Evolutionary conservation across 2,329 filamentous ascomycete genomes (phyloP), one percentile per base, ranked within the genome.

Genomic region (Proliferodiscus dingleyae): DNA sequence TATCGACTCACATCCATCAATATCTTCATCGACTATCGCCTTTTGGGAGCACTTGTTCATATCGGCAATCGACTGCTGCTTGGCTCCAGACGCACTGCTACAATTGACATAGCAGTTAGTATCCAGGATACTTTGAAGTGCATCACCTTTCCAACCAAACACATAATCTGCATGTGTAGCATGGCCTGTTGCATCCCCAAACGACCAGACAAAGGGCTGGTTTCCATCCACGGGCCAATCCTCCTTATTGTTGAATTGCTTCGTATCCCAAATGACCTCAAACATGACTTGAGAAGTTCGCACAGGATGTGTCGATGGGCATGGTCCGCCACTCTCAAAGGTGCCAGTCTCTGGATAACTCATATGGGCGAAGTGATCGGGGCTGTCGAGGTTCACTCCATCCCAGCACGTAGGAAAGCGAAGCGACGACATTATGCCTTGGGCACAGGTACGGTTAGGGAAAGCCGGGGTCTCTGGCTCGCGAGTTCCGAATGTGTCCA

Each of bases 141-240:
- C 62, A 57, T 73, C 64, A 49, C 64, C 69, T 57, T 74, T 69
- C 72, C 72, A 74, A 46, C 72, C 72, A 57, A 75, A 75, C 50
- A 75, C 60, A 57, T 75, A 75, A 60, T 75, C 72, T 19, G 71
- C 72, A 59, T 75, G 71, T 16, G 71, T 72, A 4, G 71, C 71
- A 19, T 69, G 65, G 23, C 72, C 72, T 29, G 67, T 68, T 59
- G 58, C 63, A 68, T 70, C 68, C 66, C 71, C 51, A 42, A 46
- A 56, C 54, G 61, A 67, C 62, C 70, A 71, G 46, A 68, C 58
- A 56, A 69, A 70, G 3, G 67, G 67, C 51, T 68, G 67, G 19
- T 61, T 65, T 49, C 68, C 68, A 61, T 69, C 65, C 41, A 64
- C 64, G 46, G 68, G 68, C 70, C 70, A 69, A n/a, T n/a, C n/a